Evolutionary conservation across 192 early-diverging fungal species (phyloP), one percentile per base, ranked within the genome.

Genomic region (Mortierella claussenii): DNA sequence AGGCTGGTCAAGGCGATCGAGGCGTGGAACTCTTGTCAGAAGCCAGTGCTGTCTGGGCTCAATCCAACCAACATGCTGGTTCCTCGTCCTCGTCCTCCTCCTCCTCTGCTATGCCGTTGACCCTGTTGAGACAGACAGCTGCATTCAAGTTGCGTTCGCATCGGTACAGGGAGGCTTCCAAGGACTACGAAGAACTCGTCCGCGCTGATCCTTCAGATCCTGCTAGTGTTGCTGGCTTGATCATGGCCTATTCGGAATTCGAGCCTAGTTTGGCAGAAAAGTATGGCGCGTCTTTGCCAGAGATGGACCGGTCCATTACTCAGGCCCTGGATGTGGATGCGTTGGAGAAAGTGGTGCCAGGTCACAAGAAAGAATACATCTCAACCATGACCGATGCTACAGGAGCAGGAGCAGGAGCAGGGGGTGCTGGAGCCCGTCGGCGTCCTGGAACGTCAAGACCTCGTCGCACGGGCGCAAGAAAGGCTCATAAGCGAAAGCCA

Each of bases 161-260:
- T 10, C 81, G 85, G 2, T 85, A 81, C 65, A 63, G 63, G 42
- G 91, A 91, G 24, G 91, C 91, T 20, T 89, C 88, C 15, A 69
- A 66, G 42, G 89, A 91, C 76, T 92, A 87, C 36, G 91, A 93
- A 57, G 81, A 85, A 52, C 81, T 93, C 43, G 88, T 93, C 11
- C 84, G 86, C 26, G 80, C 78, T 20, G 88, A 93, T 57, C 89
- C 91, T 13, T 79, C 70, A 12, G 89, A 93, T 67, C 52, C 80
- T 15, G 81, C 89, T 56, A 70, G 86, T 20, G 80, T 92, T 65
- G 90, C 91, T 24, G 89, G 89, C 7, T 80, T 92, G 20, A 85
- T 92, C 45, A 80, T 83, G 36, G 87, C 89, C 3, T 89, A 88
- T 51, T 81, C 91, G 23, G 82, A 90, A 28, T 78, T 87, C 27